phyloP scores from a whole-genome alignment of 108 stramenopile species.

The Conticribra guillardii region DNA sequence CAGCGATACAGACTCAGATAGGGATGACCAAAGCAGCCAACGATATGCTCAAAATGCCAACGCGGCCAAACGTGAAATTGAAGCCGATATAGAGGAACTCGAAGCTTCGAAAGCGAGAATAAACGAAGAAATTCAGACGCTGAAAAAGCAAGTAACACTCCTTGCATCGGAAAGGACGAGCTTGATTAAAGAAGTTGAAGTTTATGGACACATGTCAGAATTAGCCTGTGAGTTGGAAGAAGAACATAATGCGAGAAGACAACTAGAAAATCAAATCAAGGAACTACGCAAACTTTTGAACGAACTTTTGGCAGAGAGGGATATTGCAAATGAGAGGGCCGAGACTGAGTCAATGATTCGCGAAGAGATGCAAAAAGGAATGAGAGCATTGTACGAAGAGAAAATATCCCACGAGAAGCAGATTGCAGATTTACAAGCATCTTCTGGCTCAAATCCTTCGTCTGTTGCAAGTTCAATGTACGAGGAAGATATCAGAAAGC shows the following conservation, averaged over 20 bases:
- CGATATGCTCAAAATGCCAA: no score
- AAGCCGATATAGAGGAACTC: neutral
- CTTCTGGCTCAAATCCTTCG: neutral
- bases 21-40: no score
- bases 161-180: constrained; percentile 22
- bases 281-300: constrained; percentile 2
- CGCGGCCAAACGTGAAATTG: neutral
- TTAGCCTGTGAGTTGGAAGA: constrained; percentile 11
- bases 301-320: neutral
- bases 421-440: neutral
- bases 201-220: constrained; percentile 19
- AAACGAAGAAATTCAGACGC: constrained; percentile 7
- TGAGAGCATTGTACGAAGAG: constrained; percentile 6
- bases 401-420: constrained; percentile 1
- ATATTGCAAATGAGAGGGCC: neutral
- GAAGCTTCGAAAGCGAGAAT: constrained; percentile 6
- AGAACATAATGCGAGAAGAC: neutral
- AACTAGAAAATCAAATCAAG: constrained; percentile 2
- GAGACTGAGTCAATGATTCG: constrained; percentile 1
- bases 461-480: neutral
- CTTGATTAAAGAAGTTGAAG: constrained; percentile 31
- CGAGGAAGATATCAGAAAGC: neutral
- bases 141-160: constrained; percentile 7
- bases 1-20: no score
- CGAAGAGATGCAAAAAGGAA: constrained; percentile 13